These are phyloP conservation scores for Nicotiana otophora DNA, from an alignment of 257 asterid species.

Conservation along the genomic window DNA sequence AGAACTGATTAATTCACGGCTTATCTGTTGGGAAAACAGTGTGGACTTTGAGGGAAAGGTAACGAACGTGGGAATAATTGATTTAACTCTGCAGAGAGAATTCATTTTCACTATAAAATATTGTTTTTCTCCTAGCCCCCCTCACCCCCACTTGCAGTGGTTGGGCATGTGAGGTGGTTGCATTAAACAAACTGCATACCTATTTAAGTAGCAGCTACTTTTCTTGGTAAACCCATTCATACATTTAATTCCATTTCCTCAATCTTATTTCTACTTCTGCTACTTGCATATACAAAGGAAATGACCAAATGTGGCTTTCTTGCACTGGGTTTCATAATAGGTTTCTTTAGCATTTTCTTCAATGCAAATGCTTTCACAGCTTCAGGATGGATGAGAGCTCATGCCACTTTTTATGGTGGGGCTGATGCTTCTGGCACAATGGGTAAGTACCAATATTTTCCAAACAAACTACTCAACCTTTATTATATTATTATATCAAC, in stretches of 20 bases:
- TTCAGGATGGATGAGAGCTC: slow-evolving; percentile 35
- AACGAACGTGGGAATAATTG: slow-evolving; percentile 34
- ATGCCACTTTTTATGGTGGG: slow-evolving; percentile 40
- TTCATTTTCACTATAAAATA: background rate
- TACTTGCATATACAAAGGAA: background rate
- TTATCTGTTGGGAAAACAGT: slow-evolving; percentile 19
- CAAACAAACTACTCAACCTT: no score
- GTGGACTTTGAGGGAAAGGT: slow-evolving; percentile 17
- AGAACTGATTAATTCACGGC: slow-evolving; percentile 18
- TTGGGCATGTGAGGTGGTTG: slow-evolving; percentile 32
- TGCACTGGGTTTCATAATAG: slow-evolving; percentile 7
- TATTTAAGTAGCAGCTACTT: slow-evolving; percentile 13
- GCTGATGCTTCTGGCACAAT: slow-evolving; percentile 43
- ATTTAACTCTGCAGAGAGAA: background rate
- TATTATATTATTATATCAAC: no score
- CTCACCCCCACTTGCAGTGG: slow-evolving; percentile 11
- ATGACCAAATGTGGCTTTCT: slow-evolving; percentile 13
- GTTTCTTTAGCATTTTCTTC: slow-evolving; percentile 3
- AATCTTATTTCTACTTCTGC: background rate
- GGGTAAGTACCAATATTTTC: slow-evolving; percentile 20
- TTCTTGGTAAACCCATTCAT: background rate
- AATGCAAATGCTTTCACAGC: slow-evolving; percentile 29
- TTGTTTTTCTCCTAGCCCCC: background rate
- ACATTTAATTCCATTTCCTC: background rate
- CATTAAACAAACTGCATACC: background rate